Percentiles rank a stretch among this genome's conserved stretches.
Evolutionary conservation across 2,329 filamentous ascomycete species (phyloP).

Genomic region (Podosphaera leucotricha): DNA sequence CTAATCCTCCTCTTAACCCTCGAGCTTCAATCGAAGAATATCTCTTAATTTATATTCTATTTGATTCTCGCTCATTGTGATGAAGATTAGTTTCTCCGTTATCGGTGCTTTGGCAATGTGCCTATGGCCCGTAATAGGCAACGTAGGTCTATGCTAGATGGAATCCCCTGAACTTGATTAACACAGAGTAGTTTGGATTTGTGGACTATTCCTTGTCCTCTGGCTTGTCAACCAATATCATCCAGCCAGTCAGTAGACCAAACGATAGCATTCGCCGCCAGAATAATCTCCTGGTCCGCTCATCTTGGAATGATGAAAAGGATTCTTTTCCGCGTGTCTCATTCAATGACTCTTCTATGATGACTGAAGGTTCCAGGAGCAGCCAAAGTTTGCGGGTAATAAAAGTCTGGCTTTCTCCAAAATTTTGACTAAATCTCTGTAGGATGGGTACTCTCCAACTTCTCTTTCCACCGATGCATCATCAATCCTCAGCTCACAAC

Average conservation of each 20-base stretch:
- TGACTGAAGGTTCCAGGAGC: not conserved
- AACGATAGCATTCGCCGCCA: not conserved
- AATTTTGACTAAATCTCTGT: not conserved
- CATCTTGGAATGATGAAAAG: not conserved
- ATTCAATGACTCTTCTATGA: not conserved
- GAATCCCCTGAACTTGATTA: not conserved
- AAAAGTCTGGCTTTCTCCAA: not conserved
- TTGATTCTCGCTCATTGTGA: not conserved
- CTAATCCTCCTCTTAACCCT: not conserved
- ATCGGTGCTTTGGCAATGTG: not conserved
- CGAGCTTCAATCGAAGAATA: not conserved
- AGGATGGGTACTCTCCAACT: not conserved
- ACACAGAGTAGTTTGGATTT: not conserved
- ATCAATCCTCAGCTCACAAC: not conserved
- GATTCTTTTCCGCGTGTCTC: not conserved
- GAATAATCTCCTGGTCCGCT: not conserved
- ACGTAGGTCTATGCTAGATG: not conserved
- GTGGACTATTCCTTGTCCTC: not conserved
- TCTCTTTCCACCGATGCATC: not conserved
- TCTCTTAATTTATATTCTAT: not conserved
- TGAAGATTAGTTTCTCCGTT: not conserved
- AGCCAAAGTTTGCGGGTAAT: not conserved
- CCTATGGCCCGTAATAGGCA: not conserved
- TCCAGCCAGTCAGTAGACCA: not conserved
- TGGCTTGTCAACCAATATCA: not conserved